Evolutionary conservation across 1,139 yeast species (phyloP).

Genomic region (Saccharomyces uvarum): DNA sequence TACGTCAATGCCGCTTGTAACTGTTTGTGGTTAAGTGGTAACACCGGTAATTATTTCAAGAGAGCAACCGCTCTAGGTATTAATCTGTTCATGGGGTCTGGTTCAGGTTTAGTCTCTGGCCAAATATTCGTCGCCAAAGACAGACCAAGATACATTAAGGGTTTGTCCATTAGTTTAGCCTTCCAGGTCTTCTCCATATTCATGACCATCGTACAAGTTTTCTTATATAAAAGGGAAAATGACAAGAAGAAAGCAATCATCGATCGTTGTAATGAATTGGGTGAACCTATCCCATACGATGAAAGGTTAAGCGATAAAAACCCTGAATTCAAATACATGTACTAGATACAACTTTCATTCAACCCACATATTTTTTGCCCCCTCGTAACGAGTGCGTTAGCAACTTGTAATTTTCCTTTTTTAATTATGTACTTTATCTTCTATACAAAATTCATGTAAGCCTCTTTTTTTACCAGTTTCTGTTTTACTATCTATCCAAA

Average conservation of each 20-base stretch:
- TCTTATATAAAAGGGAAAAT: slow-evolving; percentile 38
- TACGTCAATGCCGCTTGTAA: slow-evolving; percentile 39
- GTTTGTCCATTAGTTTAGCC: slow-evolving; percentile 44
- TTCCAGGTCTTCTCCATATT: slow-evolving; percentile 46
- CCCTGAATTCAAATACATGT: slow-evolving; percentile 50
- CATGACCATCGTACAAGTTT: slow-evolving; percentile 39
- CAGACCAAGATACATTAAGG: slow-evolving; percentile 34
- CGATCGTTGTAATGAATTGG: slow-evolving; percentile 28
- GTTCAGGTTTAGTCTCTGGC: slow-evolving; percentile 42
- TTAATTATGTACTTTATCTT: neutral
- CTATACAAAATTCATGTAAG: neutral
- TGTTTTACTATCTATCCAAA: neutral
- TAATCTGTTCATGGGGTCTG: slow-evolving; percentile 40
- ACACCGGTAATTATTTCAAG: slow-evolving; percentile 40
- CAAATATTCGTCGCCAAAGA: slow-evolving; percentile 34
- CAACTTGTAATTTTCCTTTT: slow-evolving; percentile 15
- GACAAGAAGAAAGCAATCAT: slow-evolving; percentile 34
- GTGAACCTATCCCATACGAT: slow-evolving; percentile 40
- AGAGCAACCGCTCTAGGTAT: slow-evolving; percentile 41
- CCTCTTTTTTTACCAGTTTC: neutral
- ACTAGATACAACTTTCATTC: slow-evolving; percentile 19
- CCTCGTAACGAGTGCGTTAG: neutral
- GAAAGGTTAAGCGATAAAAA: slow-evolving; percentile 55
- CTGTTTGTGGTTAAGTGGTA: slow-evolving; percentile 41
- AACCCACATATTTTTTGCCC: neutral